Evolutionary conservation across 2,329 filamentous ascomycete species (phyloP), one percentile per base, ranked within the genome.

Genomic region (Neofusicoccum umdonicola): DNA sequence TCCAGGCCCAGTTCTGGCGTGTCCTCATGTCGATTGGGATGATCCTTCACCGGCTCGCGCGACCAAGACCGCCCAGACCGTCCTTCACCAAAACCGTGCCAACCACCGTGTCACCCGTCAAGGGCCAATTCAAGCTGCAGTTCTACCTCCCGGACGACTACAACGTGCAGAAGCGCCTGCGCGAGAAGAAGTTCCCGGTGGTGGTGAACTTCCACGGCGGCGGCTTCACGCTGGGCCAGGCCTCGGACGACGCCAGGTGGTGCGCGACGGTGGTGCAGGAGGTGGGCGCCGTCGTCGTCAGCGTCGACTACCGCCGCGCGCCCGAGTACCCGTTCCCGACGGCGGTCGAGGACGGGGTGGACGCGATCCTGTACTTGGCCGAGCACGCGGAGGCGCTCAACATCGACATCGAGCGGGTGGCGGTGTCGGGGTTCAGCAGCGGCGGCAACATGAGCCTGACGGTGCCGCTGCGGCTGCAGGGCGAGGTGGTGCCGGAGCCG

Each of bases 11-110:
- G 34, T 84, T 88, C 73, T 90, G 88, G 88, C 84, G 90, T 61
- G 82, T 84, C 64, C 80, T 91, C 47, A 90, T 90, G 84, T 82
- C 81, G 65, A 82, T 90, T 64, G 89, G 88, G 71, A 90, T 91
- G 88, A 80, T 84, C 66, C 78, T 91, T 44, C 89, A 92, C 73
- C 84, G 83, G 63, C 77, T 88, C 66, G 84, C 88, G 0, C 78
- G 82, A 47, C 87, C 88, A 6, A 81, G 83, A 57, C 87, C 88
- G 5, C 86, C 87, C 1, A 79, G 78, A 37, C 87, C 88, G 2
- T 77, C 81, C 35, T 91, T 91, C 76, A 80, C 81, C 52, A 83
- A 82, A 50, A 80, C 80, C 17, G 82, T 91, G 37, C 74, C 81
- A 31, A 82, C 82, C 65, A 83, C 79, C 66, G 75, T 81, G 58